A percentile compares a stretch with the other conserved stretches of the same genome.
Conservation (phyloP, 345 rosid species). For the Eucalyptus victrix region DNA sequence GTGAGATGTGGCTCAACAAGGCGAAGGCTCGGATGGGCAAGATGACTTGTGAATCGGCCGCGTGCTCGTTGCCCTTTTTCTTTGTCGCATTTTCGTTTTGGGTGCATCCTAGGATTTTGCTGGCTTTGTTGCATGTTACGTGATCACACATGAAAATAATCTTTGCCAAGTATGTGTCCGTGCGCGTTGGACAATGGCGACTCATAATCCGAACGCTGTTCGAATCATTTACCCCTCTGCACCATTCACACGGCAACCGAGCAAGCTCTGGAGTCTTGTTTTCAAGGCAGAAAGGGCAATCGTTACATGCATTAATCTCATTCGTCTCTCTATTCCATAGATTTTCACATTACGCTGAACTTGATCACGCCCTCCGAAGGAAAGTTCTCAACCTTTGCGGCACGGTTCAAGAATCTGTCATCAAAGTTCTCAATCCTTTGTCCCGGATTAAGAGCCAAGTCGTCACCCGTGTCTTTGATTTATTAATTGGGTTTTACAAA, state of each 20-base stretch:
- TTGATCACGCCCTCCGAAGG: background rate
- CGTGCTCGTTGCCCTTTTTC: background rate
- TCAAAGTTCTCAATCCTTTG: background rate
- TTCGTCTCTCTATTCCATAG: background rate
- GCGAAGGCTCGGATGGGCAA: background rate
- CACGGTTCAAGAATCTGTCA: background rate
- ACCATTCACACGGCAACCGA: background rate
- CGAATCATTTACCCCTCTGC: background rate
- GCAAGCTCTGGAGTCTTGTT: background rate
- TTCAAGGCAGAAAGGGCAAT: background rate
- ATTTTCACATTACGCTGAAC: background rate
- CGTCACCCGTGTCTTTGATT: too few species aligned
- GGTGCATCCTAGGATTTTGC: background rate
- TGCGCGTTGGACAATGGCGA: background rate
- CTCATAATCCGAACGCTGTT: background rate
- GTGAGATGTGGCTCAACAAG: background rate
- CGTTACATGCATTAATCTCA: background rate
- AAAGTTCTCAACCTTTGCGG: background rate
- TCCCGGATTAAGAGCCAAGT: too few species aligned
- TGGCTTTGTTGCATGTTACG: background rate
- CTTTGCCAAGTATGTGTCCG: background rate
- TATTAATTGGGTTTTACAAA: rapidly evolving
- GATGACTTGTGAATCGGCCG: background rate
- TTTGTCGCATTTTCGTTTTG: background rate
- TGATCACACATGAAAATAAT: background rate